phyloP scores from a whole-genome alignment of 192 early-diverging fungal species.

The Backusella liffmaniae region DNA sequence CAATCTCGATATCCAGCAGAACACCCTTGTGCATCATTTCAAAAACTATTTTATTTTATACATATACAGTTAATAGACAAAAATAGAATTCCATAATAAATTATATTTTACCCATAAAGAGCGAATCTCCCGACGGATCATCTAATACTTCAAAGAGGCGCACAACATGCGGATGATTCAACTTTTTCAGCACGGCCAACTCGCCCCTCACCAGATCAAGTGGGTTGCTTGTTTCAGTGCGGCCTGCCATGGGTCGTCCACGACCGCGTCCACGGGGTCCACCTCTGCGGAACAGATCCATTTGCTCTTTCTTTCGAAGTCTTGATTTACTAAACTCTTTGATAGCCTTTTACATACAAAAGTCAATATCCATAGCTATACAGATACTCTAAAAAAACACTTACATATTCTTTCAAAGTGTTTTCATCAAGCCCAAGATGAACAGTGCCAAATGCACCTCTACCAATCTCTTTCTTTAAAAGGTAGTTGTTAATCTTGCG shows the following conservation, averaged over 20 bases:
- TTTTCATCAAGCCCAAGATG: conserved; percentile 64
- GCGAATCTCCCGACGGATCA: conserved; percentile 77
- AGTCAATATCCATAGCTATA: too few species aligned
- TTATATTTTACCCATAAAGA: conserved; percentile 61
- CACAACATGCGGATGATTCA: conserved; percentile 86
- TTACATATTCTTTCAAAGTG: conserved; percentile 58
- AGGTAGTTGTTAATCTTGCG: conserved; percentile 83
- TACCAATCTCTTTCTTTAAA: conserved; percentile 74
- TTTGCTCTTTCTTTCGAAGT: conserved; percentile 69
- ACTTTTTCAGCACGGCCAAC: conserved; percentile 93
- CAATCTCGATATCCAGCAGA: conserved; percentile 69
- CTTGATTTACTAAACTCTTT: conserved; percentile 93
- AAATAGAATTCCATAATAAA: neutral
- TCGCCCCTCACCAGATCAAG: conserved; percentile 86
- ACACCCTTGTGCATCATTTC: conserved; percentile 86
- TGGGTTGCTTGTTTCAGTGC: conserved; percentile 60
- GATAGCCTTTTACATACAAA: conserved; percentile 63
- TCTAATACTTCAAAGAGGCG: conserved; percentile 92
- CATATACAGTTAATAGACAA: neutral
- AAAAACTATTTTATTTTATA: conserved; percentile 69
- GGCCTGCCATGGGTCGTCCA: conserved; percentile 47
- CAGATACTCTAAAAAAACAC: neutral
- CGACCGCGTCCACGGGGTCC: conserved; percentile 54
- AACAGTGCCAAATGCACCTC: conserved; percentile 90
- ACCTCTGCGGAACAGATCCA: conserved; percentile 44